phyloP scores from a whole-genome alignment of 208 protist species.

The Phytomonas sp. region DNA sequence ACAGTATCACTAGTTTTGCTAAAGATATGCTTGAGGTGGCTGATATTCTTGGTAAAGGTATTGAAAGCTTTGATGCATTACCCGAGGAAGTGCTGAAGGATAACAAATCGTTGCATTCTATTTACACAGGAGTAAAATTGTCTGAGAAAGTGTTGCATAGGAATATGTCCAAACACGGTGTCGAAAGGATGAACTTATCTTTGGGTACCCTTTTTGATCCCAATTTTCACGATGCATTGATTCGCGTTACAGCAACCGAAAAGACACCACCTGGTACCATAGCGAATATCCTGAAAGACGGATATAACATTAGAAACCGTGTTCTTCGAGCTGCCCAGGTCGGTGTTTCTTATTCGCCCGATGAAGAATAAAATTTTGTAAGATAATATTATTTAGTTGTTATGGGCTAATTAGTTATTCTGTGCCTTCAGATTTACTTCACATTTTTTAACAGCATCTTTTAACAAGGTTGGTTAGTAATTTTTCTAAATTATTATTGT shows the following conservation, averaged over 20 bases:
- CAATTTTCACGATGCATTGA: conserved; percentile 86
- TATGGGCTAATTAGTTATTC: background rate
- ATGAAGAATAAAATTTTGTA: conserved; percentile 2
- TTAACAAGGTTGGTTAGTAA: background rate
- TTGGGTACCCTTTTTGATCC: conserved; percentile 79
- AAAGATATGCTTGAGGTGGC: conserved; percentile 91
- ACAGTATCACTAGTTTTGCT: conserved; percentile 81
- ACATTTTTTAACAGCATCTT: background rate
- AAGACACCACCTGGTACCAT: conserved; percentile 43
- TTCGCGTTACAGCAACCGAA: conserved; percentile 56
- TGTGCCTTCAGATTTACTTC: background rate
- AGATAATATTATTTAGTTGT: background rate
- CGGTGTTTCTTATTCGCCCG: conserved; percentile 41
- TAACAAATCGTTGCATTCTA: conserved; percentile 49
- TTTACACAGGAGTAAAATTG: conserved; percentile 81
- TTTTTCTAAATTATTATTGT: background rate
- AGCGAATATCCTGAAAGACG: conserved; percentile 82
- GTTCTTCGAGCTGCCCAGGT: conserved; percentile 89
- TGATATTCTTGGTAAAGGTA: conserved; percentile 86
- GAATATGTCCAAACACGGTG: conserved; percentile 77
- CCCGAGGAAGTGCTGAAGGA: conserved; percentile 36
- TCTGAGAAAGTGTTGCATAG: conserved; percentile 81
- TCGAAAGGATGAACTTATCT: conserved; percentile 75
- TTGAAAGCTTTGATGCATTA: conserved; percentile 58
- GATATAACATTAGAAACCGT: conserved; percentile 81